phyloP scores from a whole-genome alignment of 495 filamentous ascomycete genomes.

The Zalerion maritima region DNA sequence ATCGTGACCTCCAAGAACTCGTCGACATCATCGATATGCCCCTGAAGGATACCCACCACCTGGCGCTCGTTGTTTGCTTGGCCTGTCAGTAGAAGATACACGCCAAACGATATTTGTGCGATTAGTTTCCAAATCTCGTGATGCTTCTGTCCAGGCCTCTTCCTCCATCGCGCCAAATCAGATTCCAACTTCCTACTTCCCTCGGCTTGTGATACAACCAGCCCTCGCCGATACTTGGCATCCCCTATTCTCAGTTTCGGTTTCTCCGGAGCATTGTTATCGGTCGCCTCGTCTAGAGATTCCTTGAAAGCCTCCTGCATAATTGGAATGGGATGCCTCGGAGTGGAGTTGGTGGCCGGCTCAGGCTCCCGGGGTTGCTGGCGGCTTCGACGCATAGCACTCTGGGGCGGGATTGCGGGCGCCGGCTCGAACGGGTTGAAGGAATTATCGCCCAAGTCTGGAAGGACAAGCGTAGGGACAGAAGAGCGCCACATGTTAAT shows the following conservation, averaged over 20 bases:
- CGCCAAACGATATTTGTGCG: constrained; percentile 85
- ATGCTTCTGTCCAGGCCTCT: constrained; percentile 46
- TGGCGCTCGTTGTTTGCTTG: constrained; percentile 77
- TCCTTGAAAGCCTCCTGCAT: constrained; percentile 93
- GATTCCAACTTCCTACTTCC: constrained; percentile 35
- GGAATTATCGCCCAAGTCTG: too few relatives aligned
- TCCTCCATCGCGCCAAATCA: constrained; percentile 44
- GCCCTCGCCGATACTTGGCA: constrained; percentile 50
- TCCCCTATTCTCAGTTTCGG: constrained; percentile 42
- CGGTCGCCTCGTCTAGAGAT: constrained; percentile 62
- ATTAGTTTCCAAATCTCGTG: constrained; percentile 85
- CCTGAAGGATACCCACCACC: constrained; percentile 79
- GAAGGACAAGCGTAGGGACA: too few relatives aligned
- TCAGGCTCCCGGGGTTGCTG: too few relatives aligned
- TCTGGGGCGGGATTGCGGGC: too few relatives aligned
- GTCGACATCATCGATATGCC: constrained; percentile 87
- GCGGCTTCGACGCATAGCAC: too few relatives aligned
- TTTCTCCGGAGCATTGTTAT: constrained; percentile 24
- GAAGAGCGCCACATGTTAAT: too few relatives aligned
- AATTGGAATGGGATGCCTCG: constrained; percentile 62
- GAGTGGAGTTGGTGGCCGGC: too few relatives aligned
- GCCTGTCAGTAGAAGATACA: constrained; percentile 72
- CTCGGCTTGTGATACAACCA: constrained; percentile 51
- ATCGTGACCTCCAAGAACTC: constrained; percentile 71
- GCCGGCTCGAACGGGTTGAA: too few relatives aligned